Evolutionary conservation across 2,329 filamentous ascomycete species (phyloP).

Genomic region (Ophiostoma sp.): DNA sequence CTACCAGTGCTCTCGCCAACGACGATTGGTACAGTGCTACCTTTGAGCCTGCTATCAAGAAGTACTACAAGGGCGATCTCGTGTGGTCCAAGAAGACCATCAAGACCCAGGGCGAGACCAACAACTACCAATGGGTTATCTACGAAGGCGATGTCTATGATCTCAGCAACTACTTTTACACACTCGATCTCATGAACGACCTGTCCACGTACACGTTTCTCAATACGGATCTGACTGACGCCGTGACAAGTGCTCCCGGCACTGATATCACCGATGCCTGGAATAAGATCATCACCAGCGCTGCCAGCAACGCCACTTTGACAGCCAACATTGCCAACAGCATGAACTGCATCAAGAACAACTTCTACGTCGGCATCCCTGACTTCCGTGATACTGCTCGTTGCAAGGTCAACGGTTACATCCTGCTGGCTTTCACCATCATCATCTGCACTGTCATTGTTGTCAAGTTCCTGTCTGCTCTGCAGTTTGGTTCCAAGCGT

Average conservation of each 20-base stretch:
- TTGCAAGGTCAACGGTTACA: slow-evolving; percentile 87
- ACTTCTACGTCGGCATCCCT: slow-evolving; percentile 74
- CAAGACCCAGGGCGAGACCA: slow-evolving; percentile 57
- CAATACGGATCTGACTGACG: slow-evolving; percentile 57
- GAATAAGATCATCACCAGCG: slow-evolving; percentile 44
- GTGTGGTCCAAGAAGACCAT: slow-evolving; percentile 63
- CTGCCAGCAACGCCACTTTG: slow-evolving; percentile 51
- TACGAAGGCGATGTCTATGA: slow-evolving; percentile 77
- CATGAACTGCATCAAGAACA: slow-evolving; percentile 73
- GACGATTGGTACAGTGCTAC: slow-evolving; percentile 68
- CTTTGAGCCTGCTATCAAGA: slow-evolving; percentile 75
- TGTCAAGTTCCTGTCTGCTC: slow-evolving; percentile 84
- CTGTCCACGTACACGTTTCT: slow-evolving; percentile 63
- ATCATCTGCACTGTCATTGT: slow-evolving; percentile 74
- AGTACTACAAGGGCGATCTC: slow-evolving; percentile 82
- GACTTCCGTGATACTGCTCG: slow-evolving; percentile 75
- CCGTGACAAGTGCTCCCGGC: slow-evolving; percentile 74
- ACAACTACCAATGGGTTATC: slow-evolving; percentile 72
- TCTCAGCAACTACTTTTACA: slow-evolving; percentile 86
- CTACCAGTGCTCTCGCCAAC: slow-evolving; percentile 53
- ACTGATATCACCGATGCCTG: slow-evolving; percentile 66
- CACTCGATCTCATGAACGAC: slow-evolving; percentile 55
- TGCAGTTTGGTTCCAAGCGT: slow-evolving; percentile 89
- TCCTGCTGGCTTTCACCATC: slow-evolving; percentile 81
- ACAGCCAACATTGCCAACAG: slow-evolving; percentile 55